These are phyloP conservation scores for Larix kaempferi DNA, from an alignment of 75 land plant genomes.

Conservation along the genomic window DNA sequence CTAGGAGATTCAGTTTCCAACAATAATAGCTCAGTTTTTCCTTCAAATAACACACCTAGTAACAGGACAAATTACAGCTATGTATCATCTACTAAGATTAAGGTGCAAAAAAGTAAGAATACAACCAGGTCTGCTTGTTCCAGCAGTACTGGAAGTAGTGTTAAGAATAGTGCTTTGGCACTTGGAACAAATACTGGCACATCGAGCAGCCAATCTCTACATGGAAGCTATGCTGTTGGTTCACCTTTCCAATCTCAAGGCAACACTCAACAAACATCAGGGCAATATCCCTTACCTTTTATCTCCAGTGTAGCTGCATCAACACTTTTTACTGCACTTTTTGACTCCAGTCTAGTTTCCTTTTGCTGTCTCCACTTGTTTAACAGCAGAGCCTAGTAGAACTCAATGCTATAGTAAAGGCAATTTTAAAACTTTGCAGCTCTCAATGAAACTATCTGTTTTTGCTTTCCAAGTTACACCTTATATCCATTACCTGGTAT, in stretches of 20 bases:
- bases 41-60: constrained; percentile 4
- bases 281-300: constrained; percentile 34
- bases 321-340: too few species aligned
- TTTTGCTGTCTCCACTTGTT: too few species aligned
- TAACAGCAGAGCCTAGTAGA: too few species aligned
- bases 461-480: background rate
- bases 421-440: background rate
- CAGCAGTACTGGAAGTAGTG: constrained; percentile 17
- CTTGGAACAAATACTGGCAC: constrained; percentile 15
- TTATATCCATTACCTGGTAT: too few species aligned
- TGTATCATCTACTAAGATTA: constrained; percentile 9
- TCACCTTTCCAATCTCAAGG: constrained; percentile 22
- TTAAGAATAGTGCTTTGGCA: constrained; percentile 8
- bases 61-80: constrained; percentile 4
- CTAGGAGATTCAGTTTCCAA: constrained; percentile 38
- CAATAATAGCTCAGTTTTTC: background rate
- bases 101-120: constrained; percentile 25
- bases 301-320: too few species aligned
- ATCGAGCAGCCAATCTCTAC: constrained; percentile 18
- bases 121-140: constrained; percentile 23
- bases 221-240: constrained; percentile 27
- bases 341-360: too few species aligned
- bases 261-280: constrained; percentile 22
- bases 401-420: background rate
- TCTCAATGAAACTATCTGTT: background rate